Evolutionary conservation across 306 rosid species (phyloP).

Genomic region (Corylus avellana): DNA sequence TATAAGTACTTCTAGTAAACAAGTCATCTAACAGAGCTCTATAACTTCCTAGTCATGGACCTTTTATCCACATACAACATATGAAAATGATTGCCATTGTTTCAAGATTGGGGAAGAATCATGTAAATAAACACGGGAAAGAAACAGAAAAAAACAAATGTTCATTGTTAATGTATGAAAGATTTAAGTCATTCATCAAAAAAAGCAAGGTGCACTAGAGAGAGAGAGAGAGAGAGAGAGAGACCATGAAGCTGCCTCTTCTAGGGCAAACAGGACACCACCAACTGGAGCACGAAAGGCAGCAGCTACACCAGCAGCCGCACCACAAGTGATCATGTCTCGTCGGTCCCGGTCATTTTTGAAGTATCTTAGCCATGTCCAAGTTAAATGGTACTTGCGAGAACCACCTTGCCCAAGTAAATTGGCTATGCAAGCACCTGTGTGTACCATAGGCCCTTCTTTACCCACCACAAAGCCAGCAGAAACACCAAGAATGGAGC

Average conservation of each 20-base stretch:
- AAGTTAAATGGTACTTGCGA: constrained; percentile 65
- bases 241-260: constrained; percentile 98
- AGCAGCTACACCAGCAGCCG: constrained; percentile 96
- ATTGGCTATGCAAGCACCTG: constrained; percentile 93
- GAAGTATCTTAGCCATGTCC: constrained; percentile 78
- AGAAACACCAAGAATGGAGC: constrained; percentile 84
- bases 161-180: too few species aligned
- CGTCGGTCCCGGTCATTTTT: constrained; percentile 88
- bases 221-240: constrained; percentile 33
- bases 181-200: too few species aligned
- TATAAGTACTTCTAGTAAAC: constrained; percentile 3
- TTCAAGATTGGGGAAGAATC: neutral
- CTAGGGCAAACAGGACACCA: constrained; percentile 92
- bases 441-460: constrained; percentile 97
- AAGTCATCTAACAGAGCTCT: constrained; percentile 1
- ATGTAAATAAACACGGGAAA: neutral
- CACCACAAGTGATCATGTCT: constrained; percentile 94
- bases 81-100: neutral
- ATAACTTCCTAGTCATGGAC: neutral
- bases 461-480: constrained; percentile 94
- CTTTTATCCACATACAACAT: neutral
- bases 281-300: constrained; percentile 97
- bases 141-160: neutral
- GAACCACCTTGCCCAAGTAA: constrained; percentile 92
- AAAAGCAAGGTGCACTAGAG: constrained; percentile 5